Base-by-base conservation (phyloP, 257 asterid genomes). In the Petunia secreta region DNA sequence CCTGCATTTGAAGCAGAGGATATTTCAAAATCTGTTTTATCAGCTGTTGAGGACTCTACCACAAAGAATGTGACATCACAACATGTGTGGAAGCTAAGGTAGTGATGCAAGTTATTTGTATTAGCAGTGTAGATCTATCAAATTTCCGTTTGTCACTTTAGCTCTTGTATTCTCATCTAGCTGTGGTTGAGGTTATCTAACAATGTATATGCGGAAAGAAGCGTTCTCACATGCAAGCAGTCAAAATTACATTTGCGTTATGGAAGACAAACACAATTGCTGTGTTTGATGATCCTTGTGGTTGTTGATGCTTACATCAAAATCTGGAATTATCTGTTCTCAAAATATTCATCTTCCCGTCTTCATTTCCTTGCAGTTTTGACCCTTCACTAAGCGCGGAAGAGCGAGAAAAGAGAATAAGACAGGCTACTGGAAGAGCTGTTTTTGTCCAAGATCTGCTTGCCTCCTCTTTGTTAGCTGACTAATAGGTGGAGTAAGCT, bases 1-100 rank as follows among this genome's bases (percentile, higher is more conserved):
- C 89, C 93, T 84, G 79, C 89, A 44, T 79, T 92, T 74, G 97
- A 92, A 82, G 83, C 85, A 16, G 98, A 92, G 59, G 97, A 91
- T 46, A 86, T 91, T 83, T 89, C 97, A 52, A 90, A 92, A 80
- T 87, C 97, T 75, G 84, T 92, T 81, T 83, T 84, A 79, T 92
- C 94, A 53, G 85, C 89, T 81, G 80, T 87, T 10, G 98, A 89
- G 89, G 96, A 91, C 15, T 77, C 64, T 80, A 79, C 91, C 38
- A 78, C 88, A 2, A 90, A 85, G 81, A 80, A 60, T 63, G 64
- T 59, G 50, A 77, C 85, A 4, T 82, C 89, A 60, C 89, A 85
- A 77, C 87, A 85, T 60, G 77, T 83, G 63, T 94, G 97, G 98
- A 91, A 91, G 84, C 84, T 91, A 77, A 91, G 98, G 98, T 92